Conservation (phyloP, 2,329 filamentous ascomycete species). For the Stemphylium beticola region DNA sequence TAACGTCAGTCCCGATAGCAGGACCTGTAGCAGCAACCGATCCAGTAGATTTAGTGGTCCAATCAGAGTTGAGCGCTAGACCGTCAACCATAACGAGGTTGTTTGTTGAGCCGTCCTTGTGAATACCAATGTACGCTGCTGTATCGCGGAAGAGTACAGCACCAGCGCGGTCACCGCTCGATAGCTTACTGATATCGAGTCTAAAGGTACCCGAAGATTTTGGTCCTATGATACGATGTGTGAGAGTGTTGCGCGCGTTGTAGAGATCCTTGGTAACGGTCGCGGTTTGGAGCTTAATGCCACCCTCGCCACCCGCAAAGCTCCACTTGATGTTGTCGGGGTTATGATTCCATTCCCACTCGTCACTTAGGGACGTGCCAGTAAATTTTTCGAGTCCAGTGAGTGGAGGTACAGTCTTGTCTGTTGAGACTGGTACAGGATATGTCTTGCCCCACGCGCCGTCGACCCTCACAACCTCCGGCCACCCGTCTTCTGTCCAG, state of each 20-base stretch:
- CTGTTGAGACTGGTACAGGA: slow-evolving; percentile 40
- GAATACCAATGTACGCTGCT: slow-evolving; percentile 60
- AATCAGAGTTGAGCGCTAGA: slow-evolving; percentile 48
- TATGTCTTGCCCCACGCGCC: slow-evolving; percentile 59
- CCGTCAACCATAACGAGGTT: slow-evolving; percentile 48
- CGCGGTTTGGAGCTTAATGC: slow-evolving; percentile 56
- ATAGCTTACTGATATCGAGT: slow-evolving; percentile 58
- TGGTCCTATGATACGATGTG: slow-evolving; percentile 51
- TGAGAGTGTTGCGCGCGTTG: slow-evolving; percentile 52
- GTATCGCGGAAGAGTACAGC: slow-evolving; percentile 61
- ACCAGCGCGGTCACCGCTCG: slow-evolving; percentile 60
- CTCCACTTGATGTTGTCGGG: slow-evolving; percentile 58
- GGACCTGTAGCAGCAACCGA: slow-evolving; percentile 35
- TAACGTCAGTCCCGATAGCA: slow-evolving; percentile 17
- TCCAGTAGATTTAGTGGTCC: slow-evolving; percentile 43
- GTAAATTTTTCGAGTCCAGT: slow-evolving; percentile 57
- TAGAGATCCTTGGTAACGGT: slow-evolving; percentile 60
- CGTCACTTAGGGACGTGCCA: slow-evolving; percentile 50
- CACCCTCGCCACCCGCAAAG: slow-evolving; percentile 50
- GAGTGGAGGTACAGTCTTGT: slow-evolving; percentile 38
- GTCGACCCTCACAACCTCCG: slow-evolving; percentile 51
- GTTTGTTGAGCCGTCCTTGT: slow-evolving; percentile 48
- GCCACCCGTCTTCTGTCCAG: slow-evolving; percentile 62
- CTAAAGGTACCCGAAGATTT: slow-evolving; percentile 57
- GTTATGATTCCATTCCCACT: slow-evolving; percentile 70